A percentile compares a stretch with the other conserved stretches of the same genome.
Conservation (phyloP, 2,329 filamentous ascomycete genomes). For the Pseudocercospora cruenta region DNA sequence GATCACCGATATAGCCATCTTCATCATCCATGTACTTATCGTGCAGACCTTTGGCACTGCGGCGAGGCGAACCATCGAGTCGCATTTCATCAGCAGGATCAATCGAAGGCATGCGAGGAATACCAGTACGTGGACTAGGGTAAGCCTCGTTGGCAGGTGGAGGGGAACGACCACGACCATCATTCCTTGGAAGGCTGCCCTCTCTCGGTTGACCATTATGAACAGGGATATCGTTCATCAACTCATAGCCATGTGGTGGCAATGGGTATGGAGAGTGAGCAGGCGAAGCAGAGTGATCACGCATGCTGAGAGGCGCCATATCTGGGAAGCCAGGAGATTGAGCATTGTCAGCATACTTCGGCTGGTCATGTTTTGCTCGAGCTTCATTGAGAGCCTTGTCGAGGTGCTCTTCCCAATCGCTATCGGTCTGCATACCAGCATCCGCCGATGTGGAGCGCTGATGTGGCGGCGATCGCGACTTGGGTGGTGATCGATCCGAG, state of each 20-base stretch:
- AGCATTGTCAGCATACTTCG: not conserved
- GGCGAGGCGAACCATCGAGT: slow-evolving; percentile 3
- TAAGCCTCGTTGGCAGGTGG: slow-evolving; percentile 6
- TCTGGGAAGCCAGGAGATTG: slow-evolving; percentile 4
- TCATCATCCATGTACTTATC: slow-evolving; percentile 20
- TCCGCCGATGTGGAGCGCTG: slow-evolving; percentile 18
- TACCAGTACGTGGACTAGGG: slow-evolving; percentile 12
- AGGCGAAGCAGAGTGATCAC: slow-evolving; percentile 2
- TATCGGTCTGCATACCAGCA: slow-evolving; percentile 15
- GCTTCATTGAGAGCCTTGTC: slow-evolving; percentile 3
- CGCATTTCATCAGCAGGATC: slow-evolving; percentile 7
- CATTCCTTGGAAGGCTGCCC: not conserved
- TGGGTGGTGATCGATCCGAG: not conserved
- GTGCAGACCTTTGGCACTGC: slow-evolving; percentile 12
- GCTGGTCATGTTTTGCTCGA: not conserved
- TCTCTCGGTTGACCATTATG: not conserved
- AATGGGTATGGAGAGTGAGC: slow-evolving; percentile 18
- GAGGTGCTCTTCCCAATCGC: slow-evolving; percentile 15
- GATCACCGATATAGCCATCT: slow-evolving; percentile 7
- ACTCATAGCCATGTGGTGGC: slow-evolving; percentile 11
- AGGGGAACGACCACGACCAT: slow-evolving; percentile 15
- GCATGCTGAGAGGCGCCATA: not conserved
- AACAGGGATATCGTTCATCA: slow-evolving; percentile 5
- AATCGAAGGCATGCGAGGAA: slow-evolving; percentile 8
- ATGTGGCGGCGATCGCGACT: slow-evolving; percentile 2